Evolutionary conservation across 306 rosid species (phyloP).

Genomic region (Vigna mungo): DNA sequence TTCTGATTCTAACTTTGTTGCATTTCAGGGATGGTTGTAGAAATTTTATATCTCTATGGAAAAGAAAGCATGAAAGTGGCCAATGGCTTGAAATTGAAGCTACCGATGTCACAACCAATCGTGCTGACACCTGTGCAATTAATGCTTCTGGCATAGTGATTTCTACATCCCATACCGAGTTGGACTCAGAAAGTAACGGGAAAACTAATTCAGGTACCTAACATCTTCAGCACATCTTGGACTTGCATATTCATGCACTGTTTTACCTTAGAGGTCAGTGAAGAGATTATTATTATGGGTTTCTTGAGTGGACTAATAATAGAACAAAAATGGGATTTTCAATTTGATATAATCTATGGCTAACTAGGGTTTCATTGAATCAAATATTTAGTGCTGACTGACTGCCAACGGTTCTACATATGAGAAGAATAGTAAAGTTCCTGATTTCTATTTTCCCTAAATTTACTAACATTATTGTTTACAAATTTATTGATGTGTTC

Average conservation of each 20-base stretch:
- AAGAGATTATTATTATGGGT: not conserved
- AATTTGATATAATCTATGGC: not conserved
- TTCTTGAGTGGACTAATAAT: constrained; percentile 8
- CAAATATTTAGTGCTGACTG: not conserved
- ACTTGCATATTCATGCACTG: not conserved
- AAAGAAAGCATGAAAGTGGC: constrained; percentile 88
- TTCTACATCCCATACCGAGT: constrained; percentile 55
- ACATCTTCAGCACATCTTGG: constrained; percentile 28
- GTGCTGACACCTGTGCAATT: constrained; percentile 63
- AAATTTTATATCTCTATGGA: constrained; percentile 78
- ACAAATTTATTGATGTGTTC: constrained; percentile 59
- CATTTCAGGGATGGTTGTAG: constrained; percentile 75
- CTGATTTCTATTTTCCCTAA: not conserved
- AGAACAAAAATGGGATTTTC: constrained; percentile 8
- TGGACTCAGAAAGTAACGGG: constrained; percentile 59
- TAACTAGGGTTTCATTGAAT: not conserved
- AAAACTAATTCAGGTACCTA: constrained; percentile 63
- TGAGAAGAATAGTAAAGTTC: not conserved
- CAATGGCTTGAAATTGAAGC: constrained; percentile 89
- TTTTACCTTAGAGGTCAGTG: not conserved
- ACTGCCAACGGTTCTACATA: constrained; percentile 3
- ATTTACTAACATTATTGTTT: constrained; percentile 41
- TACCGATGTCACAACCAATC: constrained; percentile 63
- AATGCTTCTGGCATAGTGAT: constrained; percentile 68
- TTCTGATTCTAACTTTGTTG: constrained; percentile 38